Evolutionary conservation across 257 asterid species (phyloP).

Genomic region (Echium plantagineum): DNA sequence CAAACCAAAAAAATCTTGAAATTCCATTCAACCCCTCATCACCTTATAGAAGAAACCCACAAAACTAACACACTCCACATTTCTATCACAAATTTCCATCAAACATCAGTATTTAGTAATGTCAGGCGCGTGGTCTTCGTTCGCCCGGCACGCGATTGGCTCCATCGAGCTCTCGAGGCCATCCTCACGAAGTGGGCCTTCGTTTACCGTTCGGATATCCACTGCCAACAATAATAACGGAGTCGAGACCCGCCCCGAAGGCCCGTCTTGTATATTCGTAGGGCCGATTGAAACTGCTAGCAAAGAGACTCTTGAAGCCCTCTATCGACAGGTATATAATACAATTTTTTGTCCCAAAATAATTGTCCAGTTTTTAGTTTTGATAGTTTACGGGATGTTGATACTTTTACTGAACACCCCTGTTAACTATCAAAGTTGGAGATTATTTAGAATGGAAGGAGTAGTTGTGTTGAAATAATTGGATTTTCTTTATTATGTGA

Average conservation of each 20-base stretch:
- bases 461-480: background rate
- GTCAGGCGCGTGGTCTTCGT: slow-evolving; percentile 68
- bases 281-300: slow-evolving; percentile 90
- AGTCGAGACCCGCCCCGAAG: slow-evolving; percentile 37
- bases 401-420: no score
- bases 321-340: slow-evolving; percentile 59
- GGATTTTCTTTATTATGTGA: background rate
- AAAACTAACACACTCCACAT: no score
- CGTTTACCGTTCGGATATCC: slow-evolving; percentile 38
- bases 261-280: slow-evolving; percentile 83
- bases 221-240: slow-evolving; percentile 32
- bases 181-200: slow-evolving; percentile 29
- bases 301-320: slow-evolving; percentile 91
- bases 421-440: no score
- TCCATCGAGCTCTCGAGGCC: slow-evolving; percentile 31
- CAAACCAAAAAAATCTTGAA: no score
- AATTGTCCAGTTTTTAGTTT: no score
- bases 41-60: no score
- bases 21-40: no score
- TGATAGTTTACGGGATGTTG: no score
- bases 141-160: slow-evolving; percentile 36
- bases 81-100: no score
- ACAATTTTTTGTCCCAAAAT: no score
- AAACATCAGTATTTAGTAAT: slow-evolving; percentile 9
- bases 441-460: no score